Conservation (phyloP, 2,329 filamentous ascomycete genomes). For the Fusarium nurragi region DNA sequence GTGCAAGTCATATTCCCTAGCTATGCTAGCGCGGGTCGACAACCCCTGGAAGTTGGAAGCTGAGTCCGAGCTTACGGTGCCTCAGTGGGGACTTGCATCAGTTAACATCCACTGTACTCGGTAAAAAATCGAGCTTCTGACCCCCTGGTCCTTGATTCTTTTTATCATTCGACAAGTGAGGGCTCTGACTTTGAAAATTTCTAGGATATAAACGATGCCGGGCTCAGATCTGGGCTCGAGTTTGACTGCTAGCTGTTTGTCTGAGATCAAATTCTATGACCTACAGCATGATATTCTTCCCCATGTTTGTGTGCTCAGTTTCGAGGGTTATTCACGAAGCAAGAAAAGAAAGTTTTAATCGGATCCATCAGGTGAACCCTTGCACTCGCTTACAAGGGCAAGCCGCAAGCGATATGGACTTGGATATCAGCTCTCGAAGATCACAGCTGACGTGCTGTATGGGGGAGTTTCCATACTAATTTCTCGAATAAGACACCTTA, state of each 20-base stretch:
- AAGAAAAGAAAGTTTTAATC: slow-evolving; percentile 20
- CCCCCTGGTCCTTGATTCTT: slow-evolving; percentile 13
- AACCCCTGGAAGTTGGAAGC: slow-evolving; percentile 22
- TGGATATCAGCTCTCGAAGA: slow-evolving; percentile 18
- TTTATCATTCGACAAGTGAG: slow-evolving; percentile 36
- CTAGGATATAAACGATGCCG: slow-evolving; percentile 18
- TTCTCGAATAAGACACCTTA: neutral
- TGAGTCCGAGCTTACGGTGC: slow-evolving; percentile 24
- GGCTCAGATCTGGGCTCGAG: slow-evolving; percentile 36
- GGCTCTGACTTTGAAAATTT: slow-evolving; percentile 12
- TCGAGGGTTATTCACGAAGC: neutral
- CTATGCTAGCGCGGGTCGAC: slow-evolving; percentile 12
- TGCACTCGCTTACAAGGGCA: slow-evolving; percentile 12
- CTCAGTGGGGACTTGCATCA: slow-evolving; percentile 21
- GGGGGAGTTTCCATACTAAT: slow-evolving; percentile 13
- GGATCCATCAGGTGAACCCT: slow-evolving; percentile 13
- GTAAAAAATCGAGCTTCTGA: slow-evolving; percentile 11
- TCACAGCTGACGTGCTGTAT: slow-evolving; percentile 19
- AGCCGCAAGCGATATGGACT: slow-evolving; percentile 3
- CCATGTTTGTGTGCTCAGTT: slow-evolving; percentile 16
- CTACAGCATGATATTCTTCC: slow-evolving; percentile 5
- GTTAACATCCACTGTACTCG: slow-evolving; percentile 14
- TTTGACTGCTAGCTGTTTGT: slow-evolving; percentile 11
- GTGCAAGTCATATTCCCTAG: slow-evolving; percentile 33
- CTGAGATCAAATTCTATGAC: slow-evolving; percentile 23